phyloP scores from a whole-genome alignment of 805 yeast species.

The Torulaspora franciscae region DNA sequence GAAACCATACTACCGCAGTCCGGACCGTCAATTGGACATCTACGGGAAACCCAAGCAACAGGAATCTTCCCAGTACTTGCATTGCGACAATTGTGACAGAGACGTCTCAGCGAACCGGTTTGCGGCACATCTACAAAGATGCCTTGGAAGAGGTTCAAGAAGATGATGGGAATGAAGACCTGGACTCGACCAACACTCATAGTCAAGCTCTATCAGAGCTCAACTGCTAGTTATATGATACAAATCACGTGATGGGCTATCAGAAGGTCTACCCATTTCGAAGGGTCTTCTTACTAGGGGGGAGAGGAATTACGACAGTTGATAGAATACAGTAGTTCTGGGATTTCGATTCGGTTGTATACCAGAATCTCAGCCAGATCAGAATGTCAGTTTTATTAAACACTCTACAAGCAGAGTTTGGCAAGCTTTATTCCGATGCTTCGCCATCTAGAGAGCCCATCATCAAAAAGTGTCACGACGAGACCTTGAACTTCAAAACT shows the following conservation, averaged over 20 bases:
- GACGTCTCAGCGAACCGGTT: constrained; percentile 87
- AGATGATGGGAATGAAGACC: constrained; percentile 26
- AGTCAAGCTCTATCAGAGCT: neutral
- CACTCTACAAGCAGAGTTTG: constrained; percentile 20
- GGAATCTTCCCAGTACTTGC: constrained; percentile 50
- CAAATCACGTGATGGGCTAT: neutral
- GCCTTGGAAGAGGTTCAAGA: constrained; percentile 68
- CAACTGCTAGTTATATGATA: neutral
- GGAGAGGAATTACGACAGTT: no score
- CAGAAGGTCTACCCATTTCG: no score
- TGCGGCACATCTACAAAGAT: constrained; percentile 89
- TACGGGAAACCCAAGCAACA: constrained; percentile 30
- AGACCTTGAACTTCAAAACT: constrained; percentile 36
- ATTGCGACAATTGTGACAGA: constrained; percentile 76
- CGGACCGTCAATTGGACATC: constrained; percentile 28
- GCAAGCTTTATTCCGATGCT: constrained; percentile 19
- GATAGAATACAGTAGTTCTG: neutral
- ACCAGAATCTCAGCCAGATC: no score
- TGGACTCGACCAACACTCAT: no score
- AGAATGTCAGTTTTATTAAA: constrained; percentile 21
- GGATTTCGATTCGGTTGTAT: neutral
- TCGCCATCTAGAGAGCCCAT: constrained; percentile 13
- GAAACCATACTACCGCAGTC: constrained; percentile 27
- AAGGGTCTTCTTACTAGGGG: no score
- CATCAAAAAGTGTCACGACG: constrained; percentile 24